Evolutionary conservation across 2,329 filamentous ascomycete species (phyloP), one percentile per base, ranked within the genome.

Genomic region (Endothia cerciana): DNA sequence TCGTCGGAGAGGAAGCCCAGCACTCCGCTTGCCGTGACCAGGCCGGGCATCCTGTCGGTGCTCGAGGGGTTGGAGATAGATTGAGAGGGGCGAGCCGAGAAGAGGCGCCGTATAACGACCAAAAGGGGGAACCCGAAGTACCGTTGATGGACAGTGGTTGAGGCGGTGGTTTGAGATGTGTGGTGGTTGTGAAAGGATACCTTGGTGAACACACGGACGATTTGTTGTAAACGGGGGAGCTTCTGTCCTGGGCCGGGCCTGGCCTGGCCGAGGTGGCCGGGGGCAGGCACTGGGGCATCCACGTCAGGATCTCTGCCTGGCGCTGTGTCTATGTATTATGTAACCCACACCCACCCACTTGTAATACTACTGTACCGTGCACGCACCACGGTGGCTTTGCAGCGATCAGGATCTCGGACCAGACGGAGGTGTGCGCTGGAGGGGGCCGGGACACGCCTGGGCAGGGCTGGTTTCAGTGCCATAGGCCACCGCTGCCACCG

Each of bases 1-100:
- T 96, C 93, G 77, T 99, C 95, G 72, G 93, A 91, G 69, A 99
- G 87, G 79, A 97, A 97, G 82, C 93, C 94, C 77, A 99, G 88
- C 67, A 99, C 89, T 79, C 95, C 95, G 72, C 92, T 94, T 72
- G 95, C 95, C 73, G 94, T 97, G 75, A 94, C 92, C 77, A 98
- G 87, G 77, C 92, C 93, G 77, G 95, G 92, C 95, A 98, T 99
- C 68, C 74, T 83, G 75, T 43, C 62, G 65, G 69, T 66, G 63
- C 69, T 69, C 58, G 70, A 65, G 62, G 36, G 33, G 53, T 22
- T 11, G 47, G n/a, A 45, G 59, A n/a, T 41, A 63, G 67, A 55
- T 38, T 55, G 53, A 36, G 43, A 53, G 28, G 17, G 53, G 28
- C 15, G 30, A 28, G n/a, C 19, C n/a, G 38, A 30, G 13, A 4